phyloP scores from a whole-genome alignment of 805 yeast genomes.

The Candida corydali region DNA sequence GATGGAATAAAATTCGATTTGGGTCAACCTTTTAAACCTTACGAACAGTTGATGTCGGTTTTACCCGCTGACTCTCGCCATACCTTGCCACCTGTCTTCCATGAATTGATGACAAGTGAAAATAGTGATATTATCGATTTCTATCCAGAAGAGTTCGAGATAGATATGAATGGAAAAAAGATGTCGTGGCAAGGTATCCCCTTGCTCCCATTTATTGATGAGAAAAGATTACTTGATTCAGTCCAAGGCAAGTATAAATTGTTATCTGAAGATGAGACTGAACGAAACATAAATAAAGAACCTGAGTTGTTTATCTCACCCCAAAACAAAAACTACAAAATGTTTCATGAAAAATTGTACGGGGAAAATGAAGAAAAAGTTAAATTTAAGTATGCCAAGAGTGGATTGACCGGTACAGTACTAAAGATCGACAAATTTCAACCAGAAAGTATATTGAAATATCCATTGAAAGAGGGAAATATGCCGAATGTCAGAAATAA shows the following conservation, averaged over 20 bases:
- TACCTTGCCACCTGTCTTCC: constrained; percentile 74
- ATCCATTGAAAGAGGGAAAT: constrained; percentile 45
- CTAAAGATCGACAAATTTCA: constrained; percentile 30
- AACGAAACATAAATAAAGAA: constrained; percentile 65
- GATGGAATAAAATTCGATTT: constrained; percentile 49
- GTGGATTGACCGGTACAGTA: constrained; percentile 60
- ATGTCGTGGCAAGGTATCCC: constrained; percentile 96
- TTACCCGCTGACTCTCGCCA: constrained; percentile 92
- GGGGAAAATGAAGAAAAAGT: constrained; percentile 29
- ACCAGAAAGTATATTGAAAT: constrained; percentile 30
- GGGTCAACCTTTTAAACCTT: constrained; percentile 85
- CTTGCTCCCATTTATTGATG: constrained; percentile 86
- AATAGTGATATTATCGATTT: constrained; percentile 85
- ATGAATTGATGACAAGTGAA: constrained; percentile 74
- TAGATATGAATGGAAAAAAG: constrained; percentile 94
- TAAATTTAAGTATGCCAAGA: constrained; percentile 44
- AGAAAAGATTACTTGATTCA: constrained; percentile 59
- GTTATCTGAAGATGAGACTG: constrained; percentile 62
- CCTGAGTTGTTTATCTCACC: constrained; percentile 69
- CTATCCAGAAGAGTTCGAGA: constrained; percentile 81
- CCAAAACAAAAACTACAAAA: constrained; percentile 47
- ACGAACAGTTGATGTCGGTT: constrained; percentile 92
- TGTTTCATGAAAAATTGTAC: constrained; percentile 37
- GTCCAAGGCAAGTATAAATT: constrained; percentile 62
- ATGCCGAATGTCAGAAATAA: constrained; percentile 42